These are phyloP conservation scores for Solanum arcanum DNA, from an alignment of 257 asterid genomes.

Conservation along the genomic window DNA sequence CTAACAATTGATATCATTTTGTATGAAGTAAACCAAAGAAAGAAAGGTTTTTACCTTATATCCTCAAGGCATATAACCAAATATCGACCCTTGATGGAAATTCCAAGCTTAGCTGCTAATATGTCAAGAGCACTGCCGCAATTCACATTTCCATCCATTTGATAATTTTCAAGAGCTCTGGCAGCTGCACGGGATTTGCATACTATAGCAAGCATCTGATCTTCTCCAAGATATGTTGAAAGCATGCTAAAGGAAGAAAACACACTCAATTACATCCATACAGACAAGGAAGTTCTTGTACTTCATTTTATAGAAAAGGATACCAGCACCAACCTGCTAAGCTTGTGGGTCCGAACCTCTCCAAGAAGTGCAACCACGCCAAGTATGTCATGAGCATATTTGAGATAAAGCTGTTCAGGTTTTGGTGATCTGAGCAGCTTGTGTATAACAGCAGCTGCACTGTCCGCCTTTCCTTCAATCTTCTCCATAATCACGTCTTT, in stretches of 20 bases:
- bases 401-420: not conserved
- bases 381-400: conserved; percentile 14
- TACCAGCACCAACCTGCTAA: conserved; percentile 45
- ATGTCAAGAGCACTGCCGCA: conserved; percentile 4
- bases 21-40: not conserved
- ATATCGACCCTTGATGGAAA: conserved; percentile 16
- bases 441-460: conserved; percentile 44
- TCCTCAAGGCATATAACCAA: conserved; percentile 37
- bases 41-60: conserved; percentile 27
- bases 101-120: conserved; percentile 19
- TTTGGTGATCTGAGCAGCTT: conserved; percentile 8
- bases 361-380: conserved; percentile 67
- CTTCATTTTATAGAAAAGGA: not conserved
- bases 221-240: conserved; percentile 49
- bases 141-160: conserved; percentile 1
- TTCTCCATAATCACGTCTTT: conserved; percentile 5
- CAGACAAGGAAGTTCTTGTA: not conserved
- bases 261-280: not conserved
- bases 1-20: not conserved
- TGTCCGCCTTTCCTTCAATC: conserved; percentile 18
- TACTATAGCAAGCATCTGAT: conserved; percentile 55
- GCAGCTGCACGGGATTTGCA: conserved; percentile 38
- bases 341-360: conserved; percentile 24
- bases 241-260: conserved; percentile 26
- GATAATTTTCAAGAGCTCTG: conserved; percentile 14